A percentile compares a stretch with the other conserved stretches of the same genome.
phyloP scores from a whole-genome alignment of 345 rosid genomes.

The Eutrema heterophyllum region DNA sequence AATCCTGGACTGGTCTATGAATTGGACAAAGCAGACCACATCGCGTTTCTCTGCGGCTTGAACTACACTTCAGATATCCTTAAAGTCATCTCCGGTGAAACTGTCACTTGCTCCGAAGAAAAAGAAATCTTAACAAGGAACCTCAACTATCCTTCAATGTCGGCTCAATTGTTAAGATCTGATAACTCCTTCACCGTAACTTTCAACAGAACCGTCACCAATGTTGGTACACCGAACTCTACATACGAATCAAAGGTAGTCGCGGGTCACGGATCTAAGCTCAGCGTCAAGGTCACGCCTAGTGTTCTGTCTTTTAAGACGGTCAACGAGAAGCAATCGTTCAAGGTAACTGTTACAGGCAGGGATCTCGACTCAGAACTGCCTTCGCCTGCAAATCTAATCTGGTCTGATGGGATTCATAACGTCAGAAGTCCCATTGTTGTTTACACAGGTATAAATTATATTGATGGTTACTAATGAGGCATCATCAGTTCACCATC shows the following conservation, averaged over 20 bases:
- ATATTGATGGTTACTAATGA: not conserved
- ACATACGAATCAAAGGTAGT: constrained; percentile 37
- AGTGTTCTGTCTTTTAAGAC: constrained; percentile 34
- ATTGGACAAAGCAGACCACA: constrained; percentile 15
- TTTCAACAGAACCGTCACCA: constrained; percentile 48
- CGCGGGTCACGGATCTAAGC: not conserved
- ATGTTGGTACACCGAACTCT: constrained; percentile 42
- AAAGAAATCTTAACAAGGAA: not conserved
- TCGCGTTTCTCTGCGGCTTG: constrained; percentile 26
- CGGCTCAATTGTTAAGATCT: not conserved
- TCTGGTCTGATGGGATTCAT: constrained; percentile 36
- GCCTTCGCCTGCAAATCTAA: constrained; percentile 24
- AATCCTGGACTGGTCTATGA: constrained; percentile 38
- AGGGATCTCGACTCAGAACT: not conserved
- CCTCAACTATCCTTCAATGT: constrained; percentile 21
- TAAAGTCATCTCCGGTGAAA: constrained; percentile 27
- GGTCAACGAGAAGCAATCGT: constrained; percentile 36
- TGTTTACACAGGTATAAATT: not conserved
- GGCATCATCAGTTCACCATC: not conserved
- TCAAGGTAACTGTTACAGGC: constrained; percentile 32
- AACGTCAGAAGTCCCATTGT: constrained; percentile 33
- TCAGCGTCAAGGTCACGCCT: constrained; percentile 37
- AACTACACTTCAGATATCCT: not conserved
- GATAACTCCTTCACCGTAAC: constrained; percentile 6
- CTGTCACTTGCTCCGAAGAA: constrained; percentile 26